phyloP scores from a whole-genome alignment of 306 rosid species.

The Clitoria ternatea region DNA sequence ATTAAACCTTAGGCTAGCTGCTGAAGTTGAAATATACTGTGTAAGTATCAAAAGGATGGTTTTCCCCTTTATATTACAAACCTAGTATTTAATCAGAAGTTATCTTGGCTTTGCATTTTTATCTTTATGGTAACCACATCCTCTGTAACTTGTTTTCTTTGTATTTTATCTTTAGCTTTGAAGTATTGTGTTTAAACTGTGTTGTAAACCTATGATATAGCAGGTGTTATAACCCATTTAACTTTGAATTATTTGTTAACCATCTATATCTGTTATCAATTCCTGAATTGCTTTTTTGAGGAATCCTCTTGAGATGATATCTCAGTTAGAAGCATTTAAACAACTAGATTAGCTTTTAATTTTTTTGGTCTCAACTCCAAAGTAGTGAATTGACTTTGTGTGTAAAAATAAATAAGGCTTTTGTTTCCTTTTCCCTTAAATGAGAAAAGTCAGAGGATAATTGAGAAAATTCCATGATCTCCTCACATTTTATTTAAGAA shows the following conservation, averaged over 20 bases:
- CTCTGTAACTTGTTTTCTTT: background rate
- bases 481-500: background rate
- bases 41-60: conserved; percentile 28
- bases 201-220: background rate
- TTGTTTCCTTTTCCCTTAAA: too few relatives aligned
- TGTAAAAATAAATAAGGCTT: too few relatives aligned
- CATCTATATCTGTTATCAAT: background rate
- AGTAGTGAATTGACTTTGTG: too few relatives aligned
- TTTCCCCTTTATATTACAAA: background rate
- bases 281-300: background rate
- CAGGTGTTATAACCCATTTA: background rate
- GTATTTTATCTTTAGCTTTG: background rate
- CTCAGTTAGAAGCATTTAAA: background rate
- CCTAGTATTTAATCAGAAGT: background rate
- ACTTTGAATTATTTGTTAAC: background rate
- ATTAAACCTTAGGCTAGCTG: conserved; percentile 52
- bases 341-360: background rate
- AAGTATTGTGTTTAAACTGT: background rate
- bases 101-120: background rate
- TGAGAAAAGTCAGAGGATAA: background rate
- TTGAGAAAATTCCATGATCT: background rate
- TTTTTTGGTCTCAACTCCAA: background rate
- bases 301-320: background rate
- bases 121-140: background rate
- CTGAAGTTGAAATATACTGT: conserved; percentile 42